phyloP scores from a whole-genome alignment of 2,329 filamentous ascomycete genomes.

The Cladophialophora yegresii region DNA sequence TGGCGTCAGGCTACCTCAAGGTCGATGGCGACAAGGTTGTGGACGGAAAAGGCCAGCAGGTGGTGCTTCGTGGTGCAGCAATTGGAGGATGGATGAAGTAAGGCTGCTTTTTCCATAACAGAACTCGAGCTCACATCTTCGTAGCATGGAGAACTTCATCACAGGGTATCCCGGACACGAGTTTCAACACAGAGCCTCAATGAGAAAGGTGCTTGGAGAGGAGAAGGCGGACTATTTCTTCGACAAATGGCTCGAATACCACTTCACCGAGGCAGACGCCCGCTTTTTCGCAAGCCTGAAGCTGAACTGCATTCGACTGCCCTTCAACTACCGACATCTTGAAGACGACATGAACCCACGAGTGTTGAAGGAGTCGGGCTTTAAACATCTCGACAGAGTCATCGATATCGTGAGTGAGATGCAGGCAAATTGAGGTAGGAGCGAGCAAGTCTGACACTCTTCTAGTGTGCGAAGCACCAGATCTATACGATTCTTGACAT shows the following conservation, averaged over 20 bases:
- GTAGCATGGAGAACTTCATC: slow-evolving; percentile 62
- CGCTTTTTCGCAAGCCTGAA: slow-evolving; percentile 58
- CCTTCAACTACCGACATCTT: slow-evolving; percentile 61
- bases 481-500: slow-evolving; percentile 57
- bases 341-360: slow-evolving; percentile 52
- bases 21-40: slow-evolving; percentile 52
- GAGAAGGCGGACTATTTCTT: slow-evolving; percentile 64
- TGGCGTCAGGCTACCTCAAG: slow-evolving; percentile 39
- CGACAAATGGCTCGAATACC: slow-evolving; percentile 58
- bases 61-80: slow-evolving; percentile 49
- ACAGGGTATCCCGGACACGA: slow-evolving; percentile 63
- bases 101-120: background rate
- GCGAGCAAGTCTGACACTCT: background rate
- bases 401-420: slow-evolving; percentile 41
- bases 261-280: slow-evolving; percentile 61
- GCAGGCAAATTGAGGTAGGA: background rate
- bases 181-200: slow-evolving; percentile 56
- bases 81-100: slow-evolving; percentile 51
- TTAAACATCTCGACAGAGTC: slow-evolving; percentile 52
- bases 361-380: slow-evolving; percentile 49
- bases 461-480: slow-evolving; percentile 47
- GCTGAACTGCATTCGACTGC: slow-evolving; percentile 60
- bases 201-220: slow-evolving; percentile 54
- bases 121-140: background rate
- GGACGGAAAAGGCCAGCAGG: slow-evolving; percentile 47